Percentiles rank a stretch among this genome's conserved stretches.
Conservation (phyloP, 495 filamentous ascomycete genomes). For the Cercophora sp. region DNA sequence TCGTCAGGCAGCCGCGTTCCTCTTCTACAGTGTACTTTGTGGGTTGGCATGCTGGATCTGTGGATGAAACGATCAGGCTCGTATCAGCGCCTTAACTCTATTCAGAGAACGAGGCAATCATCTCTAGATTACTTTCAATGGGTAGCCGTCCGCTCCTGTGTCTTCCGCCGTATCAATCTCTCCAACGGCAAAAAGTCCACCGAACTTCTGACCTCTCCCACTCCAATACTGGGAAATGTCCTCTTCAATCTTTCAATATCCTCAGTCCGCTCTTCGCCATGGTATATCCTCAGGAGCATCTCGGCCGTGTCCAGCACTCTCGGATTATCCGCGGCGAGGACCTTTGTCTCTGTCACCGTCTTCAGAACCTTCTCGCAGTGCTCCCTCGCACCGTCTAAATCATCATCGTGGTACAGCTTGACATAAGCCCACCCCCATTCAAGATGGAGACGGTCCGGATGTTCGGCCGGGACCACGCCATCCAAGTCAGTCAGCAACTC, state of each 20-base stretch:
- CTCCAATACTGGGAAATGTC: background rate
- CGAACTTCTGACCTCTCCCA: background rate
- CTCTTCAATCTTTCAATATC: slow-evolving; percentile 1
- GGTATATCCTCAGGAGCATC: slow-evolving; percentile 8
- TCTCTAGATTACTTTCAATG: background rate
- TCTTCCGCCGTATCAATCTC: slow-evolving; percentile 3
- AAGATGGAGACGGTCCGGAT: slow-evolving; percentile 1
- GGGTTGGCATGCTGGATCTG: too few relatives aligned
- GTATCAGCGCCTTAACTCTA: too few relatives aligned
- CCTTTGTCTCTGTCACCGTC: background rate
- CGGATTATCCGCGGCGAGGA: background rate
- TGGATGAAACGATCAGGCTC: too few relatives aligned
- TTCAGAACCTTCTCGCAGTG: slow-evolving; percentile 4
- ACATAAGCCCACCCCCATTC: slow-evolving; percentile 6
- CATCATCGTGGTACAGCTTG: background rate
- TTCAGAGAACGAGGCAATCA: too few relatives aligned
- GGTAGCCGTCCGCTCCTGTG: background rate
- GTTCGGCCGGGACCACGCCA: background rate
- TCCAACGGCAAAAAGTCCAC: background rate
- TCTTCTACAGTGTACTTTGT: too few relatives aligned
- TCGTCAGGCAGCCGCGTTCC: too few relatives aligned
- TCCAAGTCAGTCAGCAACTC: background rate
- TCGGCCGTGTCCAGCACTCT: slow-evolving; percentile 2
- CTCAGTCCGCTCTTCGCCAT: background rate
- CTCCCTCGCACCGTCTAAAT: slow-evolving; percentile 1